phyloP scores from a whole-genome alignment of 2,329 filamentous ascomycete genomes.

The Plectosphaerella sp. region DNA sequence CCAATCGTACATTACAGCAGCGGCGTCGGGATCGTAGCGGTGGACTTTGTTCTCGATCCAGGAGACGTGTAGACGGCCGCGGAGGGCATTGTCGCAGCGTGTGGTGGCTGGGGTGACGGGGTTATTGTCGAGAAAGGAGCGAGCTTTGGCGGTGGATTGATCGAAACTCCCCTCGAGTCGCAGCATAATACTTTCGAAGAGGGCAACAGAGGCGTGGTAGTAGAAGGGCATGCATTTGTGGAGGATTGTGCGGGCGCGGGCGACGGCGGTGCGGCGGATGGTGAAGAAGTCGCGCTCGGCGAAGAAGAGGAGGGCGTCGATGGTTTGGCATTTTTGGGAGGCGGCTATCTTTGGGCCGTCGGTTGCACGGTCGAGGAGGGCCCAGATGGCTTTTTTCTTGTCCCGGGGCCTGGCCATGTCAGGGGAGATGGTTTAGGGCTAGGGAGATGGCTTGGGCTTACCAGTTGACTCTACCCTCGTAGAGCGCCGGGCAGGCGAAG shows the following conservation, averaged over 20 bases:
- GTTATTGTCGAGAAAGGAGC: slow-evolving; percentile 12
- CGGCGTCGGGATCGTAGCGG: slow-evolving; percentile 20
- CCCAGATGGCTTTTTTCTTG: slow-evolving; percentile 19
- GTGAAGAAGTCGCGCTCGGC: slow-evolving; percentile 21
- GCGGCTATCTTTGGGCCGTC: slow-evolving; percentile 6
- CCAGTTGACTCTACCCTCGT: slow-evolving; percentile 23
- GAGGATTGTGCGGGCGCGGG: slow-evolving; percentile 15
- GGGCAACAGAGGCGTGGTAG: slow-evolving; percentile 20
- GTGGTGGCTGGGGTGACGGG: slow-evolving; percentile 8
- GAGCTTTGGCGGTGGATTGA: slow-evolving; percentile 15
- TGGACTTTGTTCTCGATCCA: slow-evolving; percentile 26
- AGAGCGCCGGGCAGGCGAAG: slow-evolving; percentile 22
- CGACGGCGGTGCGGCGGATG: slow-evolving; percentile 15
- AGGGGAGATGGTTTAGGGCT: neutral
- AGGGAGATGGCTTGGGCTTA: slow-evolving; percentile 5
- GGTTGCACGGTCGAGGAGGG: slow-evolving; percentile 12
- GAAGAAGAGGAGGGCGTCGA: slow-evolving; percentile 23
- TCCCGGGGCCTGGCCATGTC: slow-evolving; percentile 12
- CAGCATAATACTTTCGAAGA: slow-evolving; percentile 24
- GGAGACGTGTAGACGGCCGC: slow-evolving; percentile 23
- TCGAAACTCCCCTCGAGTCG: slow-evolving; percentile 17
- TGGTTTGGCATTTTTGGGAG: slow-evolving; percentile 10
- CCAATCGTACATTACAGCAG: slow-evolving; percentile 22
- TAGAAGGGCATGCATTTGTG: slow-evolving; percentile 22
- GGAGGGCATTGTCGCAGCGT: slow-evolving; percentile 19